These are phyloP conservation scores for Sporormia fimetaria DNA, from an alignment of 495 filamentous ascomycete genomes.

Conservation along the genomic window DNA sequence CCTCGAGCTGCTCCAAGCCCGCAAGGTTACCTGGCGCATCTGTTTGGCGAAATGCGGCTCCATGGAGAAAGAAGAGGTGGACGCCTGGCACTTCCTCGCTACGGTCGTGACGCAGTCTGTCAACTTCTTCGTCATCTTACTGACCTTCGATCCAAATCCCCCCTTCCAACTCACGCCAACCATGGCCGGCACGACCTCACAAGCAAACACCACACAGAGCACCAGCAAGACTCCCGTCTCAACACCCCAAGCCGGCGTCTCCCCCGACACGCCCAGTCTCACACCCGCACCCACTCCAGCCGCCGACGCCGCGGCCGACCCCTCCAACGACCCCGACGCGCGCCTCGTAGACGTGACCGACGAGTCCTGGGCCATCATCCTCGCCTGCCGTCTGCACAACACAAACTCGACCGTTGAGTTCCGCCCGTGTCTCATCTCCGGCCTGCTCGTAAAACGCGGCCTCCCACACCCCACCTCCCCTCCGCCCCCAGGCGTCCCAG, in stretches of 20 bases:
- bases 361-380: conserved; percentile 67
- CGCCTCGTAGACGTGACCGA: conserved; percentile 67
- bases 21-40: conserved; percentile 68
- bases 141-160: conserved; percentile 55
- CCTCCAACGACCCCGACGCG: conserved; percentile 50
- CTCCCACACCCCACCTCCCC: conserved; percentile 1
- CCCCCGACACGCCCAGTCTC: conserved; percentile 39
- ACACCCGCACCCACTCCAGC: conserved; percentile 24
- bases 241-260: conserved; percentile 29
- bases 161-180: conserved; percentile 54
- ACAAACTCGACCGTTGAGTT: conserved; percentile 51
- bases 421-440: conserved; percentile 54
- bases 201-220: not conserved
- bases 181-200: conserved; percentile 30
- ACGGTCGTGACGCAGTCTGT: conserved; percentile 26
- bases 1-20: conserved; percentile 56
- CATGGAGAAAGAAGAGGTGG: conserved; percentile 64
- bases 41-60: conserved; percentile 62
- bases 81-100: conserved; percentile 43
- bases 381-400: conserved; percentile 60
- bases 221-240: conserved; percentile 19
- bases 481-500: not conserved
- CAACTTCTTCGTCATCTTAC: conserved; percentile 44
- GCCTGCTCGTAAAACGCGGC: conserved; percentile 66
- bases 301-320: conserved; percentile 20